Percentiles rank a stretch among this genome's conserved stretches.
phyloP scores from a whole-genome alignment of 2,329 filamentous ascomycete genomes.

The Aspergillus uvarum region DNA sequence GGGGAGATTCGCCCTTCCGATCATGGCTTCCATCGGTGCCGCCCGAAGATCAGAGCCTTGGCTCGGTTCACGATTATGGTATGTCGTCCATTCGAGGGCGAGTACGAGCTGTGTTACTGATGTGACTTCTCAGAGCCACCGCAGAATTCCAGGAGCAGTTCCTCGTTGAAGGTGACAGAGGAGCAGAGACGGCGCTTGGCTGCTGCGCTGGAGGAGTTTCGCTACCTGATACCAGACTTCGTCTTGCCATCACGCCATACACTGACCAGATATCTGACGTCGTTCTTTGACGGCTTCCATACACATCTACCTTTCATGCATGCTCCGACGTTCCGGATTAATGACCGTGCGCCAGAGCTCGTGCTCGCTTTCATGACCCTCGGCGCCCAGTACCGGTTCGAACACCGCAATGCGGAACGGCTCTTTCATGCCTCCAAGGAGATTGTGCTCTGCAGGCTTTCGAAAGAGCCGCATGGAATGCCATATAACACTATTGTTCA shows the following conservation, averaged over 20 bases:
- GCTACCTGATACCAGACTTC: slow-evolving; percentile 46
- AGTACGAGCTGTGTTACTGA: background rate
- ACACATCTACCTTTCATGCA: slow-evolving; percentile 64
- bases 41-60: slow-evolving; percentile 33
- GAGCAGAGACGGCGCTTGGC: slow-evolving; percentile 5
- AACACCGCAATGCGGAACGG: slow-evolving; percentile 36
- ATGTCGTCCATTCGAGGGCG: slow-evolving; percentile 2
- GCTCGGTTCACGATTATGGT: slow-evolving; percentile 34
- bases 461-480: slow-evolving; percentile 22
- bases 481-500: slow-evolving; percentile 20
- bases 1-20: slow-evolving; percentile 35
- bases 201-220: slow-evolving; percentile 7
- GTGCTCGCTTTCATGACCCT: slow-evolving; percentile 67
- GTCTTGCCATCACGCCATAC: slow-evolving; percentile 69
- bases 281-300: slow-evolving; percentile 67
- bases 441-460: slow-evolving; percentile 64
- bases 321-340: slow-evolving; percentile 63
- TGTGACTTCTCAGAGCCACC: slow-evolving; percentile 25
- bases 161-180: slow-evolving; percentile 22
- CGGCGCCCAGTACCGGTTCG: slow-evolving; percentile 52
- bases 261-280: slow-evolving; percentile 66
- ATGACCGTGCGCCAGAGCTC: slow-evolving; percentile 66
- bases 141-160: slow-evolving; percentile 22
- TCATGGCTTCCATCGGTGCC: slow-evolving; percentile 36
- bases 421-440: slow-evolving; percentile 56